A percentile compares a stretch with the other conserved stretches of the same genome.
These are phyloP conservation scores for Paramarasmius palmivorus DNA, from an alignment of 1,284 basidiomycete species.

Conservation along the genomic window DNA sequence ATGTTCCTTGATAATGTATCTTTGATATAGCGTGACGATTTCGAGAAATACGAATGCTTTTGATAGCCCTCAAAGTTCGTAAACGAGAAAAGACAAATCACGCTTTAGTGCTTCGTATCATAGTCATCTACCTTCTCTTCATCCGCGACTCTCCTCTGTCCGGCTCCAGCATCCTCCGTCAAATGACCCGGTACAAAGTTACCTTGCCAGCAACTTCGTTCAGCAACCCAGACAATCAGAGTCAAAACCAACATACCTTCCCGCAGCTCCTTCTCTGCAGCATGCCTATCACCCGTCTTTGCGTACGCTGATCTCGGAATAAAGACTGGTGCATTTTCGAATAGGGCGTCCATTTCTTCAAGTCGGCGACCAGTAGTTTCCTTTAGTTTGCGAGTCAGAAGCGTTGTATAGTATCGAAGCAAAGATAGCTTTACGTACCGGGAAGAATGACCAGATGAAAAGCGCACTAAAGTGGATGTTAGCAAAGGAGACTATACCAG, in stretches of 20 bases:
- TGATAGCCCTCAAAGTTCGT: too few species aligned
- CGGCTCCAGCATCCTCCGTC: slow-evolving; percentile 20
- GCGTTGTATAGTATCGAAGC: too few species aligned
- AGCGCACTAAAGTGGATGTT: slow-evolving; percentile 36
- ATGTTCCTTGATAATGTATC: too few species aligned
- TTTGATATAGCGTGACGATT: too few species aligned
- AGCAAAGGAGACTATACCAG: not conserved
- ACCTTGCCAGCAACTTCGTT: slow-evolving; percentile 16
- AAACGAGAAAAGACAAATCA: too few species aligned
- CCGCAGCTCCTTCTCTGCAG: slow-evolving; percentile 50
- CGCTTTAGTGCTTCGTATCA: not conserved
- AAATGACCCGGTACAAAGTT: slow-evolving; percentile 31
- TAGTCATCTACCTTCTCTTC: not conserved
- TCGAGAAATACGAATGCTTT: too few species aligned
- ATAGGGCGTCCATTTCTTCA: slow-evolving; percentile 59
- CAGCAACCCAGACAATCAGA: not conserved
- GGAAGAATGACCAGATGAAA: slow-evolving; percentile 52
- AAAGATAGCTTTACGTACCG: too few species aligned
- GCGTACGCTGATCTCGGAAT: slow-evolving; percentile 45
- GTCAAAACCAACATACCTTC: slow-evolving; percentile 26
- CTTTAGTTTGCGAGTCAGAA: slow-evolving; percentile 16
- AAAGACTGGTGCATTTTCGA: slow-evolving; percentile 49
- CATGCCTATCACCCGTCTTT: slow-evolving; percentile 33
- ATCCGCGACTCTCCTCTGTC: slow-evolving; percentile 28
- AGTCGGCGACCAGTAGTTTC: slow-evolving; percentile 51